Evolutionary conservation across 164 flowering plant genomes (phyloP).

Genomic region (Saururus chinensis): DNA sequence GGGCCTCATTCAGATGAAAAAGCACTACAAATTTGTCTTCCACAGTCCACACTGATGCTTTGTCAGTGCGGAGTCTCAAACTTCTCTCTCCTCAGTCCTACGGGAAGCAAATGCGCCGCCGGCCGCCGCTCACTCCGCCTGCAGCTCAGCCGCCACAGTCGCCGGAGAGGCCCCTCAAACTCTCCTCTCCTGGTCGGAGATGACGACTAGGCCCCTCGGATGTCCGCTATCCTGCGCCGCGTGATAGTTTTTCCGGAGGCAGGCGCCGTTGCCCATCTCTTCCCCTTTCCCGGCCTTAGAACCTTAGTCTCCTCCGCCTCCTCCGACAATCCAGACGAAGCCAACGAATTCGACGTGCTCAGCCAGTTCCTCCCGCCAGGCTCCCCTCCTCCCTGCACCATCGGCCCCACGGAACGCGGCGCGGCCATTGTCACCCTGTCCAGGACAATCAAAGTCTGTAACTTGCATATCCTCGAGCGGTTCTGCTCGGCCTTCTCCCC

Average conservation of each 20-base stretch:
- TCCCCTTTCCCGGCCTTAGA: not conserved
- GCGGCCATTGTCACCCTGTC: conserved; percentile 30
- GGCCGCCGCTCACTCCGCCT: not conserved
- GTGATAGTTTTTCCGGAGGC: no score
- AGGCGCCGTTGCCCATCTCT: not conserved
- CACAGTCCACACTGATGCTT: no score
- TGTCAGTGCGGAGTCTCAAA: no score
- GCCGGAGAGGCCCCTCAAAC: not conserved
- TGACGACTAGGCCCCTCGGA: conserved; percentile 5
- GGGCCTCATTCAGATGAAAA: no score
- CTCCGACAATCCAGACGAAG: not conserved
- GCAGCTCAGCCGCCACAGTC: not conserved
- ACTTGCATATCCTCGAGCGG: conserved; percentile 20
- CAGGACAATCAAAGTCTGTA: conserved; percentile 30
- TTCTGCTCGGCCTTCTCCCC: conserved; percentile 40
- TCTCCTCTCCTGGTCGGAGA: not conserved
- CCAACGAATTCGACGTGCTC: conserved; percentile 19
- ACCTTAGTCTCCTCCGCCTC: not conserved
- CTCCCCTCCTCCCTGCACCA: not conserved
- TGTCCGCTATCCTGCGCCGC: conserved; percentile 22
- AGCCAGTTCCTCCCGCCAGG: conserved; percentile 34
- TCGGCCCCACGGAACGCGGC: conserved; percentile 49
- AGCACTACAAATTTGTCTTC: no score
- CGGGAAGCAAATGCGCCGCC: conserved; percentile 3
- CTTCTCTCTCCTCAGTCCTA: not conserved